Evolutionary conservation across 129 eudicot genomes (phyloP).

Genomic region (Flaveria brownii): DNA sequence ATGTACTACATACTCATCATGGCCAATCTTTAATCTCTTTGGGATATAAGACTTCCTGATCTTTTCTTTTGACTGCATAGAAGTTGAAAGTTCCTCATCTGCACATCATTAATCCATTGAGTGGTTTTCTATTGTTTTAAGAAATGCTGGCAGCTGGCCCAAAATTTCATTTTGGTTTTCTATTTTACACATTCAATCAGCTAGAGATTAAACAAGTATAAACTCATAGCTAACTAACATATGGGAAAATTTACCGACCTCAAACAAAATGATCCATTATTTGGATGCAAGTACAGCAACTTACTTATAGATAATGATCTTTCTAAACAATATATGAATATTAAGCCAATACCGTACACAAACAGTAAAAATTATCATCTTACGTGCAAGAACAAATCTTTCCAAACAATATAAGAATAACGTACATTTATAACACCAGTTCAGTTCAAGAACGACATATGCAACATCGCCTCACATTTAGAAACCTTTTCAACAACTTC

Average conservation of each 20-base stretch:
- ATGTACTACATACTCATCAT: slow-evolving; percentile 74
- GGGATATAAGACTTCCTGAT: slow-evolving; percentile 69
- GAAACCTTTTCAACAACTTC: background rate
- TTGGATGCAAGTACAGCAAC: background rate
- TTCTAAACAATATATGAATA: background rate
- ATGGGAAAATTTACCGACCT: background rate
- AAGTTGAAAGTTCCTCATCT: slow-evolving; percentile 57
- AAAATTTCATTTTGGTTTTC: slow-evolving; percentile 4
- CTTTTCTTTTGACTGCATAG: slow-evolving; percentile 42
- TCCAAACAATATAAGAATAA: background rate
- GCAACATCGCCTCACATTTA: slow-evolving; percentile 12
- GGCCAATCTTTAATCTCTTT: slow-evolving; percentile 73
- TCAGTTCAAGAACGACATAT: slow-evolving; percentile 10
- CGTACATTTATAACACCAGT: background rate
- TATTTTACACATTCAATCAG: slow-evolving; percentile 9
- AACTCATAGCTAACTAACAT: slow-evolving; percentile 23
- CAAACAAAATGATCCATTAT: background rate
- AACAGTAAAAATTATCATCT: background rate
- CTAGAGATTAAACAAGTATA: background rate
- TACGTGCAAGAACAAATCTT: background rate
- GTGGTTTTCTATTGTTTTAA: slow-evolving; percentile 3
- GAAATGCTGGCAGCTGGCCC: background rate
- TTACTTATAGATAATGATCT: background rate
- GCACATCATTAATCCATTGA: slow-evolving; percentile 28
- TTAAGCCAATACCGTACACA: background rate